Evolutionary conservation across 495 filamentous ascomycete species (phyloP).

Genomic region (Monascus purpureus): DNA sequence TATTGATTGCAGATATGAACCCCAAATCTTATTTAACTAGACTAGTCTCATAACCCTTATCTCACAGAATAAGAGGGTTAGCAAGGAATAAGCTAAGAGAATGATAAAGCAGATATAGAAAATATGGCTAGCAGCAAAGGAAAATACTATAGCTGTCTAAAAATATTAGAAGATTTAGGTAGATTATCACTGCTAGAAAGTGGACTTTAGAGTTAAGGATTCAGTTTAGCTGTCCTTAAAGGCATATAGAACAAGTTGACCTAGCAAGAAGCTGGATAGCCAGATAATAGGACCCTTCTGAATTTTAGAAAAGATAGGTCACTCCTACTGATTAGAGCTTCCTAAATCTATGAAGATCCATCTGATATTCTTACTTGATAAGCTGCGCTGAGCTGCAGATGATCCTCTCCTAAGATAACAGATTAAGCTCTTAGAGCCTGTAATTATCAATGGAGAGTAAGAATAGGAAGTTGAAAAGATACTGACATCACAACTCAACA

Average conservation of each 20-base stretch:
- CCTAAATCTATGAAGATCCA: slow-evolving; percentile 1
- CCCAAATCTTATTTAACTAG: slow-evolving; percentile 5
- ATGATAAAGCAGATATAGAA: no score
- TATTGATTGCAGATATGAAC: slow-evolving; percentile 8
- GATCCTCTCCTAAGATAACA: slow-evolving; percentile 1
- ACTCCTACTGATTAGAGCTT: slow-evolving; percentile 1
- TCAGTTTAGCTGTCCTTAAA: no score
- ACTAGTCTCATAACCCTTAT: neutral
- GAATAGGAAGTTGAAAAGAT: slow-evolving; percentile 1
- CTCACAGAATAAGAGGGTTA: no score
- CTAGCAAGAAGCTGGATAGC: slow-evolving; percentile 3
- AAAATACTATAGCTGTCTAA: neutral
- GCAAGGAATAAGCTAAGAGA: no score
- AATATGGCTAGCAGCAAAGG: no score
- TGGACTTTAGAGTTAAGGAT: no score
- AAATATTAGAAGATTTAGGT: neutral
- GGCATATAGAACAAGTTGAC: no score
- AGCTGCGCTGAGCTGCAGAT: slow-evolving; percentile 1
- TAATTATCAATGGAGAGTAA: neutral
- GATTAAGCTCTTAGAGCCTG: neutral
- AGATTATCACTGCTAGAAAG: neutral
- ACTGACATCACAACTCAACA: neutral
- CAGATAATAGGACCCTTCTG: neutral
- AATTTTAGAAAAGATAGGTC: slow-evolving; percentile 1
- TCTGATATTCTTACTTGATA: slow-evolving; percentile 1